Percentiles rank a stretch among this genome's conserved stretches.
Conservation (phyloP, 495 filamentous ascomycete genomes). For the Cercophora samala region DNA sequence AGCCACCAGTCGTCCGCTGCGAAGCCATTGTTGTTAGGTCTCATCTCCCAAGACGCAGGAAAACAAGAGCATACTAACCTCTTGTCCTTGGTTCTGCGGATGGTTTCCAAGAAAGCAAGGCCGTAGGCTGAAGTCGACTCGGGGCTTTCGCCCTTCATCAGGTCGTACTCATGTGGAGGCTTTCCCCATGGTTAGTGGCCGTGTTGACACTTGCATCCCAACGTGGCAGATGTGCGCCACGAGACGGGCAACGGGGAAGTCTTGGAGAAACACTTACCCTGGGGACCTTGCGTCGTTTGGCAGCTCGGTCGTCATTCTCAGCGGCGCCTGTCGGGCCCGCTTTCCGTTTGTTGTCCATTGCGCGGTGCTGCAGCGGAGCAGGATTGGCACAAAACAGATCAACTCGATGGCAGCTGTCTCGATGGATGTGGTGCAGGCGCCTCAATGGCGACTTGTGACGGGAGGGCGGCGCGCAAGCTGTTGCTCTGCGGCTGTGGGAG, state of each 20-base stretch:
- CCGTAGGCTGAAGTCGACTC: slow-evolving; percentile 66
- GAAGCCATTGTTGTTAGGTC: slow-evolving; percentile 20
- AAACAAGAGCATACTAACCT: slow-evolving; percentile 47
- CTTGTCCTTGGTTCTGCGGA: slow-evolving; percentile 68
- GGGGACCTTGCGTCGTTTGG: slow-evolving; percentile 56
- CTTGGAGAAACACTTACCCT: slow-evolving; percentile 29
- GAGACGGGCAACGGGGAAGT: slow-evolving; percentile 7
- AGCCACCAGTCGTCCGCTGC: slow-evolving; percentile 64
- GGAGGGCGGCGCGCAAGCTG: slow-evolving; percentile 23
- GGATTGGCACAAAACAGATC: not conserved
- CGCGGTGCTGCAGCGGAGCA: slow-evolving; percentile 12
- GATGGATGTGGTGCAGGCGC: slow-evolving; percentile 14
- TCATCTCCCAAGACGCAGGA: not conserved
- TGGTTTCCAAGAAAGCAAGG: slow-evolving; percentile 60
- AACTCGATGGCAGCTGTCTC: not conserved
- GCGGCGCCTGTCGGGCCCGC: slow-evolving; percentile 42
- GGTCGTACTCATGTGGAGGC: slow-evolving; percentile 36
- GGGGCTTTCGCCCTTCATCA: slow-evolving; percentile 50
- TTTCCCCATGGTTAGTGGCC: slow-evolving; percentile 25
- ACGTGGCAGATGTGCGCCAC: not conserved
- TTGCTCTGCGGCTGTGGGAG: slow-evolving; percentile 10
- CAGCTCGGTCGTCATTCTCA: slow-evolving; percentile 54
- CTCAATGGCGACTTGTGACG: slow-evolving; percentile 23
- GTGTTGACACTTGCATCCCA: slow-evolving; percentile 5
- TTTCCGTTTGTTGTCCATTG: slow-evolving; percentile 71